Evolutionary conservation across 2,329 filamentous ascomycete genomes (phyloP), one percentile per base, ranked within the genome.

Genomic region (Keithomyces neogunnii): DNA sequence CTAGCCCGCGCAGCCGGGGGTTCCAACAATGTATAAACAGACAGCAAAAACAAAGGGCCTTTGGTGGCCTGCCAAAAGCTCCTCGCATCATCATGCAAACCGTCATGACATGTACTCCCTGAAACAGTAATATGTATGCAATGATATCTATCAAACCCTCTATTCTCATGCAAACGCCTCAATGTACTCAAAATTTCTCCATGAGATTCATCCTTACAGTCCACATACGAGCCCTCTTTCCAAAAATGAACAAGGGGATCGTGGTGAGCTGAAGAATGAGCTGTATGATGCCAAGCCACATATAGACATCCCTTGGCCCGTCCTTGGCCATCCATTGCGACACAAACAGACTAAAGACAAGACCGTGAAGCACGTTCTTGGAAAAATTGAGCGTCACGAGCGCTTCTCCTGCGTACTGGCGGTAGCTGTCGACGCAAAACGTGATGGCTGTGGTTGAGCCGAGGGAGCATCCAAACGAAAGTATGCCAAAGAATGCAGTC

Each of bases 141-240:
- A 19, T 19, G 19, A 19, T 19, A 19, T 19, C 19, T 19, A 19
- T 19, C 19, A 19, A 19, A 19, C 19, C 19, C 19, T 19, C 19
- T 19, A 19, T 19, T 19, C 6, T 13, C 10, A 30, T 4, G 19
- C 5, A 5, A 46, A 46, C 44, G 31, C 32, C 10, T 3, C 11
- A 19, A 7, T 40, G n/a, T 26, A 33, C 32, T 57, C 58, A 73
- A 50, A 73, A 86, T 63, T 82, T 88, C 77, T 95, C 89, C 86
- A 95, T 91, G 56, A 95, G 72, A 58, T 88, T 89, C 76, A 78
- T 88, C 56, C 88, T 75, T 9, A 91, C 88, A 1, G 91, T 97
- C 92, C 91, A 96, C 89, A 96, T 95, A 19, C 92, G 77, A 13
- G 86, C 84, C 51, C 90, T 74, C 75, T 97, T 97, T 19, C 92